phyloP scores from a whole-genome alignment of 140 eudicot genomes.

The Flaveria floridana region DNA sequence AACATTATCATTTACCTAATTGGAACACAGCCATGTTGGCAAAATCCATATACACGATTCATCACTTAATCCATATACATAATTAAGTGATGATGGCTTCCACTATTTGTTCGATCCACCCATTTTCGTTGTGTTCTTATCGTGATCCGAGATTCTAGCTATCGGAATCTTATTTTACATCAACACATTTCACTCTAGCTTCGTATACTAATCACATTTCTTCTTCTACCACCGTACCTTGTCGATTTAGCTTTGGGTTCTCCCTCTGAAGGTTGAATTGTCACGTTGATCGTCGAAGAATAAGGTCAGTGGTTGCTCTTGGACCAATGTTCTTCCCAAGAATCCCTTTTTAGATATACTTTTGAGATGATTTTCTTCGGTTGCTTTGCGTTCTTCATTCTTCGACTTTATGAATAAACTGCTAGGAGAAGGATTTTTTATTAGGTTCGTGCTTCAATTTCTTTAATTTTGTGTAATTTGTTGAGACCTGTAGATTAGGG shows the following conservation, averaged over 20 bases:
- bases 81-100: conserved; percentile 18
- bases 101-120: conserved; percentile 5
- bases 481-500: too few species aligned
- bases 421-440: too few species aligned
- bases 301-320: conserved; percentile 27
- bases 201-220: not conserved
- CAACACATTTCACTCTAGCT: not conserved
- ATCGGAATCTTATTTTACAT: conserved; percentile 10
- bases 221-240: conserved; percentile 10
- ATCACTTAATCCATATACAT: not conserved
- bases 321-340: conserved; percentile 54
- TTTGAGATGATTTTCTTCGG: too few species aligned
- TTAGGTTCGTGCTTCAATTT: too few species aligned
- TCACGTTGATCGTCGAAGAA: conserved; percentile 12
- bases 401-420: too few species aligned
- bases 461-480: too few species aligned
- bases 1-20: too few species aligned
- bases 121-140: conserved; percentile 17
- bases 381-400: too few species aligned
- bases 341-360: not conserved
- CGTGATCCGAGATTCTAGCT: conserved; percentile 31
- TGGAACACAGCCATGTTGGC: too few species aligned
- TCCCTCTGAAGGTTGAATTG: not conserved
- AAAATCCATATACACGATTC: not conserved
- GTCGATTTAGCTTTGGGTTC: conserved; percentile 19